Percentiles rank a stretch among this genome's conserved stretches.
These are phyloP conservation scores for Daedalea quercina DNA, from an alignment of 768 basidiomycete species.

Conservation along the genomic window DNA sequence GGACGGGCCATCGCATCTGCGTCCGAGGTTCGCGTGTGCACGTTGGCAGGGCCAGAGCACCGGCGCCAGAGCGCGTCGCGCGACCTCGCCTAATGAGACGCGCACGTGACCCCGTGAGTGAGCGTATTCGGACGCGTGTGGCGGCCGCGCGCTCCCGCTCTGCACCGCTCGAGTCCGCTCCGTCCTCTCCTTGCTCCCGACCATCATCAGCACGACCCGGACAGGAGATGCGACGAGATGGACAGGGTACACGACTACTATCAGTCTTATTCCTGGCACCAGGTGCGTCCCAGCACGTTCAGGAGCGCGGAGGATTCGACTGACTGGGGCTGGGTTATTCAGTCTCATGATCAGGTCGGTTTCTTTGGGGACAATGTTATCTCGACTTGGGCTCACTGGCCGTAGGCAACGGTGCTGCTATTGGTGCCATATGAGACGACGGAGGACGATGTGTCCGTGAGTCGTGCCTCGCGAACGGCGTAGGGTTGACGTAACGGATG, in stretches of 20 bases:
- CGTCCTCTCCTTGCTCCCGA: background rate
- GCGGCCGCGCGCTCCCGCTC: constrained; percentile 1
- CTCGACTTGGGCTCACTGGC: constrained; percentile 14
- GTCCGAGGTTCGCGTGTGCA: background rate
- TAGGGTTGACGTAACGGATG: background rate
- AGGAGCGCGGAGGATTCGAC: background rate
- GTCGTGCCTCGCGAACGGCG: constrained; percentile 10
- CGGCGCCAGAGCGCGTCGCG: background rate
- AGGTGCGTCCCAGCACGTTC: constrained; percentile 40
- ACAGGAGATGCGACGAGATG: constrained; percentile 11
- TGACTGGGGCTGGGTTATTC: background rate
- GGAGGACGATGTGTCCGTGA: constrained; percentile 65
- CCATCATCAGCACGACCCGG: background rate
- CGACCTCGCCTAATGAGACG: constrained; percentile 3
- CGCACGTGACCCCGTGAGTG: constrained; percentile 11
- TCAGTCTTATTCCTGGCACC: constrained; percentile 77
- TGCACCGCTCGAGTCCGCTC: background rate
- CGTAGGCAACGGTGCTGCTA: constrained; percentile 68
- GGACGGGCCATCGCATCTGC: background rate
- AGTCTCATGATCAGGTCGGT: constrained; percentile 86
- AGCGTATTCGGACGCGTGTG: constrained; percentile 11
- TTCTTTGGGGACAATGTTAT: background rate
- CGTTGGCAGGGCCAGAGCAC: background rate
- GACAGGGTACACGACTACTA: constrained; percentile 21
- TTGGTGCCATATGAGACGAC: constrained; percentile 66